Evolutionary conservation across 495 filamentous ascomycete genomes (phyloP), one percentile per base, ranked within the genome.

Genomic region (Bacidia gigantensis): DNA sequence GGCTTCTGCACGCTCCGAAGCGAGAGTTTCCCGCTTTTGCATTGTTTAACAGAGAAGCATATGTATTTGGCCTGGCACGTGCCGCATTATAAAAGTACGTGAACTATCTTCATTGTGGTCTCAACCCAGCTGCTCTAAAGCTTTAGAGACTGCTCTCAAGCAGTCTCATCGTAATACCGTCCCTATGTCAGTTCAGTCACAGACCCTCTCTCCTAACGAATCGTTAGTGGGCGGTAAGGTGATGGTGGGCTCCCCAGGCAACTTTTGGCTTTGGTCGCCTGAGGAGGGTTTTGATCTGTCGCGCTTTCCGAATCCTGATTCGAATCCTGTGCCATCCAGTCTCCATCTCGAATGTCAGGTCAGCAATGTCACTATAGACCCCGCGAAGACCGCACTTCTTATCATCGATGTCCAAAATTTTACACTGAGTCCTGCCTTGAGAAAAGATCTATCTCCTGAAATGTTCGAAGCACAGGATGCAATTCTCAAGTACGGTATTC

Each of bases 321-420:
- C 32, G 10, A n/a, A 39, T 10, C n/a, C n/a, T 10, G 10, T n/a
- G n/a, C 10, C 10, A n/a, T 10, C 10, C n/a, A 10, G 32, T 39
- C 32, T 39, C 10, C 32, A 39, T 39, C 10, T 39, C 32, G n/a
- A 39, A 39, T 39, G 32, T 39, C 32, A n/a, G 32, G n/a, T 39
- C 10, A 39, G 32, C 32, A 39, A 39, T 9, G 66, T 72, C 35
- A 64, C 66, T 11, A 52, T 75, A 3, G 62, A 63, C 9, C 68
- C 75, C 5, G 49, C 62, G 11, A 64, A 61, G 45, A 69, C 68
- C 35, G 77, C 75, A 3, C 63, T 81, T 1, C 61, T 80, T 1
- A 71, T 81, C 17, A 72, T 81, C 32, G 77, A 81, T 61, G 76
- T 81, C 69, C 75, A 81, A 57, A 81, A 80, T 62, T 80, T 75